Evolutionary conservation across 2,329 filamentous ascomycete species (phyloP).

Genomic region (Venturia oleaginea): DNA sequence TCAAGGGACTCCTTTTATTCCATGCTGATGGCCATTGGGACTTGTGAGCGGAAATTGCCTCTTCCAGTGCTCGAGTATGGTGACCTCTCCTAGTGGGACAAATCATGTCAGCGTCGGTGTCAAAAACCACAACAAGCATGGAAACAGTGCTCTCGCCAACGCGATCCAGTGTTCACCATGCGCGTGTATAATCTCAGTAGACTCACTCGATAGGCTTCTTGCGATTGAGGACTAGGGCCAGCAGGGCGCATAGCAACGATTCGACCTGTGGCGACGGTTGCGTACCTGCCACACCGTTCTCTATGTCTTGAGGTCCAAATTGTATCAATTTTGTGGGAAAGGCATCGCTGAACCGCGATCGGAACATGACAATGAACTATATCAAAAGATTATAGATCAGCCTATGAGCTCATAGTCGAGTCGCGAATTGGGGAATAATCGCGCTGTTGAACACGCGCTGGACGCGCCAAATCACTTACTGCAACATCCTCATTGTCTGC

Average conservation of each 20-base stretch:
- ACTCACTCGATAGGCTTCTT: conserved; percentile 95
- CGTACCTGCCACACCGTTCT: conserved; percentile 70
- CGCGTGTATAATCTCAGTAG: not conserved
- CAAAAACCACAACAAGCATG: conserved; percentile 11
- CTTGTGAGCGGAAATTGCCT: conserved; percentile 77
- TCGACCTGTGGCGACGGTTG: conserved; percentile 79
- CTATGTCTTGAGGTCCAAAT: conserved; percentile 91
- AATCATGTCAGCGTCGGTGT: conserved; percentile 23
- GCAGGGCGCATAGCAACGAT: conserved; percentile 77
- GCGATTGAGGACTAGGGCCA: conserved; percentile 83
- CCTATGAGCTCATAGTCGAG: conserved; percentile 20
- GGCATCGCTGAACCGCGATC: conserved; percentile 80
- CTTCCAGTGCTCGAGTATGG: conserved; percentile 86
- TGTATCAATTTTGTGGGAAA: conserved; percentile 82
- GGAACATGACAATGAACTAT: conserved; percentile 97
- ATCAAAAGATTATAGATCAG: conserved; percentile 20
- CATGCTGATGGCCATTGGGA: conserved; percentile 81
- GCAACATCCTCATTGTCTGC: conserved; percentile 89
- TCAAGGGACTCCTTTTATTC: conserved; percentile 74
- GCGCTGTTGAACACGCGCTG: conserved; percentile 26
- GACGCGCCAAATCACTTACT: conserved; percentile 51
- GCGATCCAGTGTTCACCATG: not conserved
- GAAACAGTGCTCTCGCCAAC: not conserved
- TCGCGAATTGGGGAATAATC: conserved; percentile 17
- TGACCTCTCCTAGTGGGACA: conserved; percentile 63